These are phyloP conservation scores for Lepidopterella palustris DNA, from an alignment of 495 filamentous ascomycete species.

Conservation along the genomic window DNA sequence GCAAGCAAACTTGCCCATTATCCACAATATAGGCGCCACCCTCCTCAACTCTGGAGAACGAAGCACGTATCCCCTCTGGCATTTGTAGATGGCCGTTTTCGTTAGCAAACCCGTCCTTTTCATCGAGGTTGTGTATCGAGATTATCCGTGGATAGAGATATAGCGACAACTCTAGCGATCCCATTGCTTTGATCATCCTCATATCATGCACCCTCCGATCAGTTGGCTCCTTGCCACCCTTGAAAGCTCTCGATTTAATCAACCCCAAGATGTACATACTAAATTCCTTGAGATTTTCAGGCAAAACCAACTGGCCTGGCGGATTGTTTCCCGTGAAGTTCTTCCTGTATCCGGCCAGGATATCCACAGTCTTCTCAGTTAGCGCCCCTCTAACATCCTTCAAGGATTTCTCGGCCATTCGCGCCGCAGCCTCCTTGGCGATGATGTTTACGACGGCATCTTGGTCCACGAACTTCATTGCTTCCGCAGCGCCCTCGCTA, in stretches of 20 bases:
- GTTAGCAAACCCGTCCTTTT: constrained; percentile 75
- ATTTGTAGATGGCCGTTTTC: constrained; percentile 75
- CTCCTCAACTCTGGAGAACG: constrained; percentile 82
- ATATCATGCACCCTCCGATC: constrained; percentile 88
- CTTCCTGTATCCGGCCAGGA: constrained; percentile 89
- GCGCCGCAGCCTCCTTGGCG: constrained; percentile 87
- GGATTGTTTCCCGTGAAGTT: constrained; percentile 80
- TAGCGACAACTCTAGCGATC: constrained; percentile 73
- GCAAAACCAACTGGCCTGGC: constrained; percentile 87
- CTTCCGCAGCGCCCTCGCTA: constrained; percentile 72
- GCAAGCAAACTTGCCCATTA: constrained; percentile 81
- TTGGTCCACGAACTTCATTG: constrained; percentile 88
- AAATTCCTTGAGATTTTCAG: constrained; percentile 94
- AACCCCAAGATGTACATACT: constrained; percentile 94
- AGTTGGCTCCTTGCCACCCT: constrained; percentile 82
- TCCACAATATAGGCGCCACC: constrained; percentile 97
- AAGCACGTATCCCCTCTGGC: constrained; percentile 59
- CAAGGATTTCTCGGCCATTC: constrained; percentile 69
- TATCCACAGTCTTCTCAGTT: constrained; percentile 90
- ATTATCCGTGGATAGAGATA: constrained; percentile 96
- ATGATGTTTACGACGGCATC: constrained; percentile 83
- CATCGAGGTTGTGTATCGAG: constrained; percentile 74
- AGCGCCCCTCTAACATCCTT: constrained; percentile 82
- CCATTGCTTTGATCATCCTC: constrained; percentile 83
- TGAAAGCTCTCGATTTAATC: constrained; percentile 87